Conservation (phyloP, 306 rosid genomes). For the Prunus mume region DNA sequence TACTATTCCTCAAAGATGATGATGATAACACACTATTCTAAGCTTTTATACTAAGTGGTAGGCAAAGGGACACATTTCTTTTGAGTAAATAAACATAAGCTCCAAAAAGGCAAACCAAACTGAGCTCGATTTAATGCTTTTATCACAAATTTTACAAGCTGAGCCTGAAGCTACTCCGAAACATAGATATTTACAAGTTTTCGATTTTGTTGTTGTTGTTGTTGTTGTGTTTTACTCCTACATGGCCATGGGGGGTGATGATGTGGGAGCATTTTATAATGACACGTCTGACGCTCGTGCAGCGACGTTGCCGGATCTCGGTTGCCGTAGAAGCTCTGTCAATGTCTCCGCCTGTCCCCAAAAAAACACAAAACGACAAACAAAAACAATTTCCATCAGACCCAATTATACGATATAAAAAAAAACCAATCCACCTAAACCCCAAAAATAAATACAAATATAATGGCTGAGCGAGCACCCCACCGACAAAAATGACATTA, state of each 20-base stretch:
- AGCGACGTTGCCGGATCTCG: conserved; percentile 75
- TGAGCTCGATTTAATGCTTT: conserved; percentile 12
- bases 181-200: conserved; percentile 52
- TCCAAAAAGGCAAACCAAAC: conserved; percentile 24
- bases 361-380: conserved; percentile 32
- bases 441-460: not conserved
- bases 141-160: conserved; percentile 41
- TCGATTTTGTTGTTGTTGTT: not conserved
- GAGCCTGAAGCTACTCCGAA: conserved; percentile 25
- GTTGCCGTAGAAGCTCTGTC: conserved; percentile 86
- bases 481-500: conserved; percentile 10
- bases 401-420: not conserved
- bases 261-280: conserved; percentile 27
- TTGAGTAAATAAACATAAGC: not conserved
- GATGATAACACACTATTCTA: not conserved
- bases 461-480: not conserved
- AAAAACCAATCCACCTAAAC: not conserved
- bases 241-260: conserved; percentile 13
- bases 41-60: not conserved
- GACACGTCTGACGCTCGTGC: conserved; percentile 40
- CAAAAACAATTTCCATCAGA: conserved; percentile 4
- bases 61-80: not conserved
- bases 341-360: conserved; percentile 85
- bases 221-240: not conserved
- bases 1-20: not conserved